Percentiles rank a stretch among this genome's conserved stretches.
Conservation (phyloP, 371 early-diverging fungal species). For the Thermomucor indicae-seudaticae region DNA sequence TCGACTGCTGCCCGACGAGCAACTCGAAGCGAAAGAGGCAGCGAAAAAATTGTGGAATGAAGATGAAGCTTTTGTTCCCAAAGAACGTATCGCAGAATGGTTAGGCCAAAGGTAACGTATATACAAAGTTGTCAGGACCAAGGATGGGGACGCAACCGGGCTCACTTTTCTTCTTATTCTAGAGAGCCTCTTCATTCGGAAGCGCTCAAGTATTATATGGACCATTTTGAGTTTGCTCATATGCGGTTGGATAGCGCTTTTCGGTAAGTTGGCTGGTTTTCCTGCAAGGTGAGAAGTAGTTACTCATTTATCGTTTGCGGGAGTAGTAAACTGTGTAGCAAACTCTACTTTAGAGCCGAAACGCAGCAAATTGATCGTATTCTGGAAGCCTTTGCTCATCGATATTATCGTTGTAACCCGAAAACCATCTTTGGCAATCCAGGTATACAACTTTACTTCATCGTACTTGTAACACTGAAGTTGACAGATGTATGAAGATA, state of each 20-base stretch:
- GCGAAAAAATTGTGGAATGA: conserved; percentile 38
- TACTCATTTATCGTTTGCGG: too few species aligned
- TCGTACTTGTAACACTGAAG: not conserved
- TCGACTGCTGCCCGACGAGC: not conserved
- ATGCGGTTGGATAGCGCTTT: conserved; percentile 78
- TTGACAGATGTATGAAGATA: conserved; percentile 27
- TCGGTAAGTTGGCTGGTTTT: too few species aligned
- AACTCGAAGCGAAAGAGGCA: conserved; percentile 20
- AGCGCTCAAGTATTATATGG: conserved; percentile 66
- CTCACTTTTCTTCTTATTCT: not conserved
- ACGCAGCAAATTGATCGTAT: conserved; percentile 91
- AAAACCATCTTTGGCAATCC: conserved; percentile 48
- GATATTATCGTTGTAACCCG: conserved; percentile 82
- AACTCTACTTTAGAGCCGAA: conserved; percentile 84
- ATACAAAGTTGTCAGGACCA: not conserved
- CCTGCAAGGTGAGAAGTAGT: too few species aligned
- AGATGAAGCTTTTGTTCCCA: conserved; percentile 28
- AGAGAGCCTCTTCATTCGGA: conserved; percentile 49
- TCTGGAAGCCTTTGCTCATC: conserved; percentile 71
- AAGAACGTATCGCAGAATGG: conserved; percentile 47
- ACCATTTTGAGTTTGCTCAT: conserved; percentile 67
- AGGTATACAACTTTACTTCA: conserved; percentile 18
- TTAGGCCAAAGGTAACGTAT: conserved; percentile 35
- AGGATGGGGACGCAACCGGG: not conserved
- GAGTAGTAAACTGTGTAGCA: conserved; percentile 66